Evolutionary conservation across 495 filamentous ascomycete genomes (phyloP), one percentile per base, ranked within the genome.

Genomic region (Aspergillus asperescens): DNA sequence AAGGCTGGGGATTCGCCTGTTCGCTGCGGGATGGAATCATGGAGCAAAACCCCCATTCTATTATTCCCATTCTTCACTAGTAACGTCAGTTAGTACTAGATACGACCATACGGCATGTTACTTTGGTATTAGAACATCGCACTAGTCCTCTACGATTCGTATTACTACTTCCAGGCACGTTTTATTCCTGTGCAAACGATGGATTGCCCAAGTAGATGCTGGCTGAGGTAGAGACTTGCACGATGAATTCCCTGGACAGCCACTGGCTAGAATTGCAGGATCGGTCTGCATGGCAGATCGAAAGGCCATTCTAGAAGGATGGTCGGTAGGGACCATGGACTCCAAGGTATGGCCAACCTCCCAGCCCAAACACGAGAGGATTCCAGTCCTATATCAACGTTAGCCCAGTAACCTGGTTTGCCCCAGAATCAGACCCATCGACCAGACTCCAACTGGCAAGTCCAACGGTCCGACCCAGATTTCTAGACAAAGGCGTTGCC

Each of bases 221-320:
- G n/a, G 39, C 39, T 42, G 39, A 42, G 39, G 20, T 20, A 22
- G 22, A 27, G 39, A 7, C 23, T 2, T 27, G 52, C 24, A 24
- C 27, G 52, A 51, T 39, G 19, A 39, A 48, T 53, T 57, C 52
- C 48, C 54, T 60, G 55, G 37, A 45, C 38, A 53, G 45, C 40
- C 52, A 49, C 40, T 49, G 59, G 43, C 25, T 22, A 20, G 18
- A 7, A 10, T 27, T 27, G 46, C 54, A 52, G 37, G 39, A 35
- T 57, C 40, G 42, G 48, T 32, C 50, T 59, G 60, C 60, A 62
- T 55, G 47, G 56, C 59, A 62, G 51, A 50, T 40, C 44, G 25
- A 56, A 52, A 43, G 25, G 32, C 15, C 28, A 49, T 64, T 64
- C 62, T 59, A 64, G 58, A 64, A 64, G 50, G 29, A 20, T 47